These are phyloP conservation scores for Tolypocladium paradoxum DNA, from an alignment of 2,329 filamentous ascomycete genomes.

Conservation along the genomic window DNA sequence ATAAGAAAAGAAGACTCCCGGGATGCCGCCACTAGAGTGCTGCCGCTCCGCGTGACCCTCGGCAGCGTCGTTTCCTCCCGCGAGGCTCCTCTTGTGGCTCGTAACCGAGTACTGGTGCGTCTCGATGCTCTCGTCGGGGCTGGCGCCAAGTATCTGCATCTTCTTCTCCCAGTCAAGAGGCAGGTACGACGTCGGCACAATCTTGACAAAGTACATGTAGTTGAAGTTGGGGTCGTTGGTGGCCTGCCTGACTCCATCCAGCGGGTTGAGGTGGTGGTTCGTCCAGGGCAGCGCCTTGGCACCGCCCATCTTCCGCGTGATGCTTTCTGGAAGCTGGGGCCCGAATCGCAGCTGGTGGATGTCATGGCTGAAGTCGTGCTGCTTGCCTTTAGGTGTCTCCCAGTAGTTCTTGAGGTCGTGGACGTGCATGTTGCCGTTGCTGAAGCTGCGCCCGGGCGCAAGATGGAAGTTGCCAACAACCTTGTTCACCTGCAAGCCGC, in stretches of 20 bases:
- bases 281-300: constrained; percentile 53
- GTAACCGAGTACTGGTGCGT: constrained; percentile 98
- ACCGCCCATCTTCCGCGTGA: constrained; percentile 50
- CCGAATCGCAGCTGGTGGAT: constrained; percentile 90
- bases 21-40: constrained; percentile 84
- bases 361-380: constrained; percentile 80
- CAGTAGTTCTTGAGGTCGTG: constrained; percentile 97
- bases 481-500: constrained; percentile 90
- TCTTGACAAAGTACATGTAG: constrained; percentile 99
- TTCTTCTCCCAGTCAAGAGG: constrained; percentile 78
- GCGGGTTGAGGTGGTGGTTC: constrained; percentile 83
- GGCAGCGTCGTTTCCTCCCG: constrained; percentile 70
- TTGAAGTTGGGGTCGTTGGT: constrained; percentile 81
- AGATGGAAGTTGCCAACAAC: constrained; percentile 98
- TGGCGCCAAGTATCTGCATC: constrained; percentile 26
- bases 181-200: constrained; percentile 90
- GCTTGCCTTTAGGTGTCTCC: constrained; percentile 54
- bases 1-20: constrained; percentile 97
- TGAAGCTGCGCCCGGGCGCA: constrained; percentile 91
- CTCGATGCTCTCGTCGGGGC: constrained; percentile 71
- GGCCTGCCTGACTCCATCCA: constrained; percentile 68
- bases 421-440: constrained; percentile 91
- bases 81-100: constrained; percentile 81
- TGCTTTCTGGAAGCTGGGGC: constrained; percentile 70
- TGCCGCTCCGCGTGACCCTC: constrained; percentile 88